These are phyloP conservation scores for Hirschioporus abietinus DNA, from an alignment of 768 basidiomycete genomes.

Conservation along the genomic window DNA sequence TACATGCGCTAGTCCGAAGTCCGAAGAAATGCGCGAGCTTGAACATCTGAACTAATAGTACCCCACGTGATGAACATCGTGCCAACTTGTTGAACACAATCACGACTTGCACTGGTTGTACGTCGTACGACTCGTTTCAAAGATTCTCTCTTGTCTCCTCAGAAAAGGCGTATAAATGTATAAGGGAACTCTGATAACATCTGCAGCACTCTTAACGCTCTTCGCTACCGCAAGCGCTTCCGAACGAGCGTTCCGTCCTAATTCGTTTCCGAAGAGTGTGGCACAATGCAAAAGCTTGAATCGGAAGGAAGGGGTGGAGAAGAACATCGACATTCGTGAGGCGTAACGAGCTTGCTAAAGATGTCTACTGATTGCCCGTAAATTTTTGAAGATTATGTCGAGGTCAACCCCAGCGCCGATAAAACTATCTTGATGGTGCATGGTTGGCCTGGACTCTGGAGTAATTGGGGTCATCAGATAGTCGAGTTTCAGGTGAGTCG, in stretches of 20 bases:
- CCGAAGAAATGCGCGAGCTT: too few species aligned
- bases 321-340: conserved; percentile 43
- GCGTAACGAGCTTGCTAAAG: conserved; percentile 6
- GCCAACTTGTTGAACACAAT: too few species aligned
- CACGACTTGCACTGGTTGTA: not conserved
- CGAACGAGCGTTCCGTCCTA: conserved; percentile 8
- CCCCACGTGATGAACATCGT: too few species aligned
- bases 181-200: not conserved
- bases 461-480: conserved; percentile 69
- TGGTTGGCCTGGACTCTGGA: conserved; percentile 79
- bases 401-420: conserved; percentile 50
- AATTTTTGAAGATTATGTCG: conserved; percentile 47
- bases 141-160: not conserved
- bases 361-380: not conserved
- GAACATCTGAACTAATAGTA: too few species aligned
- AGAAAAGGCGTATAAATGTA: not conserved
- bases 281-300: conserved; percentile 9
- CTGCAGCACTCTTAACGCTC: not conserved
- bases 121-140: not conserved
- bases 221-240: not conserved
- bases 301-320: conserved; percentile 6
- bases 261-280: conserved; percentile 8
- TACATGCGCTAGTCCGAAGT: too few species aligned
- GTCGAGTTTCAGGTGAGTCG: conserved; percentile 49
- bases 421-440: conserved; percentile 63